Base-by-base conservation (phyloP, 352 stramenopile genomes). In the Globisporangium megalacanthum region DNA sequence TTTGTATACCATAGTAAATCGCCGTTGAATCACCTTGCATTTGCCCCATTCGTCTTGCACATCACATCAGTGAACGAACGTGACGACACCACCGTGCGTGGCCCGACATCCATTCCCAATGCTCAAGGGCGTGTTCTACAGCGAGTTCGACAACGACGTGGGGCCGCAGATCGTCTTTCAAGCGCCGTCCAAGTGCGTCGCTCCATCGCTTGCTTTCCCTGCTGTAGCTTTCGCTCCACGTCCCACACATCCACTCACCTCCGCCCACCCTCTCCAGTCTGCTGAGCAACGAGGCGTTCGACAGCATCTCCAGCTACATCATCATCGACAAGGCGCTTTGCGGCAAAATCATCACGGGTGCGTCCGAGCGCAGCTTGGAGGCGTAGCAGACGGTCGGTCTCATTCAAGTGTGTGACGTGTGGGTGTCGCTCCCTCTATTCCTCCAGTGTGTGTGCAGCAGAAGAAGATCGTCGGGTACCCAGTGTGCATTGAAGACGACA, bases 161-260 rank as follows among this genome's bases (percentile, higher is more conserved):
- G 88, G 88, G n/a, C 84, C 84, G 33, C 83, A 93, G 64, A 92
- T 97, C 67, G 77, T 95, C 49, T 96, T 94, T 68, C 88, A 96
- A 62, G 84, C 83, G 46, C 88, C 88, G 17, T 56, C 74, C 37
- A 70, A 92, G 86, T 95, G 51, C n/a, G 71, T 69, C n/a, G 17
- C 44, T n/a, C 47, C 4, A 3, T 6, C 6, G 25, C 39, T 6
- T 49, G 13, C 22, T n/a, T 41, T n/a, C 31, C n/a, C 7, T 15
- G 50, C 2, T 56, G 13, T 39, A 9, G 35, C 15, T 48, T 33
- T 53, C 39, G 39, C 5, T 8, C 44, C 14, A 35, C 39, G 39
- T 1, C 6, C 44, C 14, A 35, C 45, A 45, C 39, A 9, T 20
- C 39, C 14, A 14, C 14, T 20, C 14, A 19, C 54, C 29, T 6